Base-by-base conservation (phyloP, 768 basidiomycete genomes). In the Mycena venus region DNA sequence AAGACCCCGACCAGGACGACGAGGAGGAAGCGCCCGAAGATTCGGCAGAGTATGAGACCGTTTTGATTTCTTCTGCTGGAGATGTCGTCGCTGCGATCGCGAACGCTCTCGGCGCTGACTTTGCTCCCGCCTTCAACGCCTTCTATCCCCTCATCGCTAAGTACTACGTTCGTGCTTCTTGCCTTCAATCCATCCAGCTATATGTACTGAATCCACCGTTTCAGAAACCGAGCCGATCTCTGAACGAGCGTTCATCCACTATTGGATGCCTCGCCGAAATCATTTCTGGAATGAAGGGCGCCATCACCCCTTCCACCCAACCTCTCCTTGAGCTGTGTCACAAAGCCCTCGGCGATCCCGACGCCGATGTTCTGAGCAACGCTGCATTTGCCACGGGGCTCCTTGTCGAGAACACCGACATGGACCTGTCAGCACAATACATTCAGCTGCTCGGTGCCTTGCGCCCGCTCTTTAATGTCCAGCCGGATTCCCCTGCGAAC, bases 211-310 rank as follows among this genome's bases (percentile, higher is more conserved):
- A 29, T n/a, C 40, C 66, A 7, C 71, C 21, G 62, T 55, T 73
- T 25, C 80, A 97, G 96, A 94, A 94, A 86, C 93, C 93, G 84
- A 93, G 89, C 79, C 92, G 96, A 68, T 95, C 96, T 4, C 88
- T 94, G 70, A 95, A 94, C 75, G 98, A 99, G 83, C 93, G 95
- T 44, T 98, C 98, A 12, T 93, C 97, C 58, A 92, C 97, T 29
- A 94, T 99, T 75, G 98, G 98, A 6, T 95, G 94, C 75, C 88
- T 99, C 40, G 97, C 97, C 42, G 98, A 99, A 85, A 95, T 99
- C 75, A 97, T 98, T 81, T 91, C 93, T 25, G 97, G 97, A 56
- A 92, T 99, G 89, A 96, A 97, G 86, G 85, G 84, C 55, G 92
- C 94, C 11, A 90, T 99, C 73, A 98, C 97, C 2, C 91, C 93